A percentile compares a stretch with the other conserved stretches of the same genome.
phyloP scores from a whole-genome alignment of 164 flowering plant species.

The Aristolochia californica region DNA sequence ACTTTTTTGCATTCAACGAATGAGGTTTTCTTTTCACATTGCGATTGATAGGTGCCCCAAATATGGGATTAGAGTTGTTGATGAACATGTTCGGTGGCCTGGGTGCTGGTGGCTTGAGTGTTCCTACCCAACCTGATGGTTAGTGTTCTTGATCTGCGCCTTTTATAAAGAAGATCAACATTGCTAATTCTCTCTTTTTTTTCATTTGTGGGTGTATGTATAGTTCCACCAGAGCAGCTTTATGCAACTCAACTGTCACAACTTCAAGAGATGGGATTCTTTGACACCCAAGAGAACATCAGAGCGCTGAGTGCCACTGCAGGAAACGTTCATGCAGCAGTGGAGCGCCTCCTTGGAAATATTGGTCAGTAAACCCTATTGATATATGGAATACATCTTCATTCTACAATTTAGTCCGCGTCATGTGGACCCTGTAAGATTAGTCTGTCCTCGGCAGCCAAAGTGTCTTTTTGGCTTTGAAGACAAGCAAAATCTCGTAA shows the following conservation, averaged over 20 bases:
- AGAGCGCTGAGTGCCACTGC: conserved; percentile 73
- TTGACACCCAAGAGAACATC: conserved; percentile 86
- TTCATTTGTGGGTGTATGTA: neutral
- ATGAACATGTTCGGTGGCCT: conserved; percentile 64
- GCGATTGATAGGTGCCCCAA: conserved; percentile 19
- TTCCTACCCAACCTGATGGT: conserved; percentile 35
- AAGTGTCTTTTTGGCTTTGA: no score
- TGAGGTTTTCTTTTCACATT: neutral
- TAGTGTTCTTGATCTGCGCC: neutral
- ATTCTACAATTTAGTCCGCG: conserved; percentile 8
- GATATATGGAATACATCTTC: neutral
- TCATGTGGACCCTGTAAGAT: conserved; percentile 21
- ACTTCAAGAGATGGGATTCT: conserved; percentile 98
- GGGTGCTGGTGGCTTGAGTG: conserved; percentile 34
- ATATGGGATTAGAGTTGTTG: conserved; percentile 38
- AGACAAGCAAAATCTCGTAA: no score
- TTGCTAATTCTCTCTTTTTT: neutral
- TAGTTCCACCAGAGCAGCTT: conserved; percentile 88
- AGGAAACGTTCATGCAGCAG: conserved; percentile 96
- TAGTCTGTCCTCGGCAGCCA: conserved; percentile 6
- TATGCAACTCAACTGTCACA: conserved; percentile 86
- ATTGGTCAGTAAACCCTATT: conserved; percentile 37
- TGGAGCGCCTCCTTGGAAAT: conserved; percentile 86
- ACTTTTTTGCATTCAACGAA: neutral
- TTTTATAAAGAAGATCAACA: neutral